Base-by-base conservation (phyloP, 2,329 filamentous ascomycete genomes). In the Trichoderma asperellum region DNA sequence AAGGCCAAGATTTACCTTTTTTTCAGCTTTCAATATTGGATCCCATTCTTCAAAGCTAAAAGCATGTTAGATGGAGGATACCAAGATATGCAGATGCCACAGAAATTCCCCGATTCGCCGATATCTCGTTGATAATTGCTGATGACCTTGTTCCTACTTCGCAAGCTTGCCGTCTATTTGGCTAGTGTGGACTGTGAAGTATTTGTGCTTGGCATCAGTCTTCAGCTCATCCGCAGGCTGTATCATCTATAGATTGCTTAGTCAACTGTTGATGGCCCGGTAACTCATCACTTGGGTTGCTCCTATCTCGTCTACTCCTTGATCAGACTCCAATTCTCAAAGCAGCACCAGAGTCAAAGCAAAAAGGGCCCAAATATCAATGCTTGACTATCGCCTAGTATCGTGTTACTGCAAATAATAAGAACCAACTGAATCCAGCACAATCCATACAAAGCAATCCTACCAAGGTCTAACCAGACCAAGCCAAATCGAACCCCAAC, bases 141-240 rank as follows among this genome's bases (percentile, higher is more conserved):
- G 8, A 21, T 49, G 14, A n/a, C 14, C 35, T 8, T 7, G 27
- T n/a, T 21, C n/a, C 61, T 40, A 14, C 35, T 27, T 29, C 34
- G 47, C 52, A 64, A 56, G 21, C 49, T 56, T 56, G 21, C 1
- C 8, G 24, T 40, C 34, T n/a, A 29, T 56, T 18, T 27, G 49
- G 47, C 43, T 12, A 53, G 47, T 27, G 40, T 34, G 27, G 40
- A n/a, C n/a, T 63, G 40, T n/a, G 27, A 32, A 55, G 32, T 64
- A 64, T 64, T 55, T 64, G 18, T 40, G 6, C 47, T 64, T 64
- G 61, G 61, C 61, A 64, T 64, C 24, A n/a, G 2, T 49, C 27
- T 49, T 47, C 18, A 16, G 43, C 57, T 14, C 29, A 40, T 59
- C 29, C 1, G 24, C 24, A 24, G 24, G 2, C 24, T 24, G 24